Conservation (phyloP, 495 filamentous ascomycete genomes). For the Saxophila tyrrhenica region DNA sequence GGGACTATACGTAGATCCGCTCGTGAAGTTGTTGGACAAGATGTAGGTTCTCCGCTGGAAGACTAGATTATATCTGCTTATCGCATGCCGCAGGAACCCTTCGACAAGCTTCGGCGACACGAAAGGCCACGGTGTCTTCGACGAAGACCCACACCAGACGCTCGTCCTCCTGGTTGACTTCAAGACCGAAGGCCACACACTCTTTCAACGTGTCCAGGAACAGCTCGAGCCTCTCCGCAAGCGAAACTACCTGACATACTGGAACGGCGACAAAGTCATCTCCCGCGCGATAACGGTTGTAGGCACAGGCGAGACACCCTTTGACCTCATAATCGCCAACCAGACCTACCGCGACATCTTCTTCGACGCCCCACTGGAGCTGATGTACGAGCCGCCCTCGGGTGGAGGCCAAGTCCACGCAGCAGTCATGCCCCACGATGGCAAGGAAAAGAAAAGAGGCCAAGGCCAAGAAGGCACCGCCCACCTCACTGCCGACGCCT, state of each 20-base stretch:
- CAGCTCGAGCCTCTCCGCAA: slow-evolving; percentile 22
- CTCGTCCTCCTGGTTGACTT: slow-evolving; percentile 31
- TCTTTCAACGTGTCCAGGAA: slow-evolving; percentile 20
- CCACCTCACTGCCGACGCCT: slow-evolving; percentile 11
- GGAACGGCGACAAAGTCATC: slow-evolving; percentile 26
- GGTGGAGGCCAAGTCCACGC: not conserved
- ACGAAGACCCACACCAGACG: slow-evolving; percentile 22
- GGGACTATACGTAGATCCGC: slow-evolving; percentile 28
- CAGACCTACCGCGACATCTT: slow-evolving; percentile 50
- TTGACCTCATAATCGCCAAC: slow-evolving; percentile 43
- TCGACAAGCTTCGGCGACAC: slow-evolving; percentile 14
- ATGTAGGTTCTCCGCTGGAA: slow-evolving; percentile 5
- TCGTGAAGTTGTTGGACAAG: slow-evolving; percentile 23
- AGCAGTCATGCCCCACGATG: not conserved
- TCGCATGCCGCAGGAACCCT: slow-evolving; percentile 14
- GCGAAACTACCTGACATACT: slow-evolving; percentile 35
- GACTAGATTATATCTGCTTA: no score
- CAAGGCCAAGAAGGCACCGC: slow-evolving; percentile 19
- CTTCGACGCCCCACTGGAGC: slow-evolving; percentile 48
- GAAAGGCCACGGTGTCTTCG: slow-evolving; percentile 24
- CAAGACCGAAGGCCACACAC: slow-evolving; percentile 24
- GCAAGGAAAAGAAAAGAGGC: not conserved
- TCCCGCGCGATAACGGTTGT: slow-evolving; percentile 52
- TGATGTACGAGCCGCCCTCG: slow-evolving; percentile 7
- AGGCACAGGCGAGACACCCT: slow-evolving; percentile 66